Percentiles rank a stretch among this genome's conserved stretches.
Evolutionary conservation across 139 green algal genomes (phyloP).

Genomic region (Closterium sp.): DNA sequence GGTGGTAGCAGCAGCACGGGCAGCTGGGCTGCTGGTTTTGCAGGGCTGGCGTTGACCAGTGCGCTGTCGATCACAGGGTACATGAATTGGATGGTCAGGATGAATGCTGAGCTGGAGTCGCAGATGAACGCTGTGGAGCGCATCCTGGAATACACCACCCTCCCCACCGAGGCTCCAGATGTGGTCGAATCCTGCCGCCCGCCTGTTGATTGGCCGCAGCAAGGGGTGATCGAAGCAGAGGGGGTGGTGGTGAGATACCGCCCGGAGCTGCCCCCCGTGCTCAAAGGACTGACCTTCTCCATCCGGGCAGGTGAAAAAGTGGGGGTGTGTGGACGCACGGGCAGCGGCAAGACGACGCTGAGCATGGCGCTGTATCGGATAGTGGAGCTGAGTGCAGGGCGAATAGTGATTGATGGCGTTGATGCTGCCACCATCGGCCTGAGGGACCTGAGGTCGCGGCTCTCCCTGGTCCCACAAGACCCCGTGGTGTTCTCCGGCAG

Average conservation of each 20-base stretch:
- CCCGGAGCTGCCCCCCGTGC: constrained; percentile 74
- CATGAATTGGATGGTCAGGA: constrained; percentile 88
- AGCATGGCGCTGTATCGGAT: constrained; percentile 76
- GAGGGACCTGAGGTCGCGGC: constrained; percentile 61
- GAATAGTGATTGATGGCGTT: constrained; percentile 52
- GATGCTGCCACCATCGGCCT: constrained; percentile 54
- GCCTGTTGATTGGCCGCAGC: too few relatives aligned
- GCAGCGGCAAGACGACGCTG: constrained; percentile 67
- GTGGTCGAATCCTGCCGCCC: not conserved
- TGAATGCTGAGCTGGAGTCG: constrained; percentile 70
- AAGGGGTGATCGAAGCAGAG: constrained; percentile 65
- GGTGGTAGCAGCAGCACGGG: not conserved
- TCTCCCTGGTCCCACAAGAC: constrained; percentile 78
- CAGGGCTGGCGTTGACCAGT: constrained; percentile 81
- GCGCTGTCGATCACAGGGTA: constrained; percentile 86
- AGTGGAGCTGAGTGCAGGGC: constrained; percentile 66
- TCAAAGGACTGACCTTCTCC: constrained; percentile 59
- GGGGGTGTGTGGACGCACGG: constrained; percentile 70
- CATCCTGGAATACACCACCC: constrained; percentile 72
- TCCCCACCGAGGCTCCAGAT: constrained; percentile 33
- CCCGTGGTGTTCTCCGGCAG: constrained; percentile 90
- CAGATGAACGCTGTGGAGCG: constrained; percentile 89
- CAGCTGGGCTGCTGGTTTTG: constrained; percentile 56
- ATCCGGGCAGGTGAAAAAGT: constrained; percentile 66
- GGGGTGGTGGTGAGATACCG: constrained; percentile 82